Percentiles rank a stretch among this genome's conserved stretches.
phyloP scores from a whole-genome alignment of 108 stramenopile genomes.

The Craspedostauros australis region DNA sequence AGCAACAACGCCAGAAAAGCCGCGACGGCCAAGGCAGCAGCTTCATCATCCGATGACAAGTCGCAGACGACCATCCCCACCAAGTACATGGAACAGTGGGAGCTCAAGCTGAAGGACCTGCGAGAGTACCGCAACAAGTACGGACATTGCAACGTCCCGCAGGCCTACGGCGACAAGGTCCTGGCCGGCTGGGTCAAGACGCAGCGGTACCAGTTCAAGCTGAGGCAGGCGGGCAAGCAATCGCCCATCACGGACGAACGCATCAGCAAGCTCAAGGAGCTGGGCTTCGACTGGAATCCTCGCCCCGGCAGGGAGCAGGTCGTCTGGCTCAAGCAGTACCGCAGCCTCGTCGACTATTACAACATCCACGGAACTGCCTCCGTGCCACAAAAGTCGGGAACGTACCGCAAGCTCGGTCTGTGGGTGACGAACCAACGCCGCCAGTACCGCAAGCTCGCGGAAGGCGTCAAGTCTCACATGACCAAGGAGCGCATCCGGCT shows the following conservation, averaged over 20 bases:
- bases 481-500: conserved; percentile 14
- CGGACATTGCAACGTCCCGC: conserved; percentile 12
- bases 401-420: conserved; percentile 37
- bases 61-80: no score
- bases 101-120: conserved; percentile 1
- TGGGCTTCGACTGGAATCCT: conserved; percentile 14
- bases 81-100: no score
- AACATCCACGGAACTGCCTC: neutral
- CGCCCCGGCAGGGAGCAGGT: conserved; percentile 3
- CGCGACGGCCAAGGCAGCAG: no score
- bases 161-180: conserved; percentile 4
- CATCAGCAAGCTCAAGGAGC: conserved; percentile 7
- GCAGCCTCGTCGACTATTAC: conserved; percentile 1
- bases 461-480: conserved; percentile 25
- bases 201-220: conserved; percentile 39
- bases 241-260: conserved; percentile 18
- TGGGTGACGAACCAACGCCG: conserved; percentile 59
- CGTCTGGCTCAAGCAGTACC: conserved; percentile 5
- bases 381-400: conserved; percentile 7
- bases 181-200: conserved; percentile 49
- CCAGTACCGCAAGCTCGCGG: conserved; percentile 27
- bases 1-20: no score
- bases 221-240: conserved; percentile 19
- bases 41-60: no score
- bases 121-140: neutral